Evolutionary conservation across 192 early-diverging fungal genomes (phyloP), one percentile per base, ranked within the genome.

Genomic region (Chytriomyces sp.): DNA sequence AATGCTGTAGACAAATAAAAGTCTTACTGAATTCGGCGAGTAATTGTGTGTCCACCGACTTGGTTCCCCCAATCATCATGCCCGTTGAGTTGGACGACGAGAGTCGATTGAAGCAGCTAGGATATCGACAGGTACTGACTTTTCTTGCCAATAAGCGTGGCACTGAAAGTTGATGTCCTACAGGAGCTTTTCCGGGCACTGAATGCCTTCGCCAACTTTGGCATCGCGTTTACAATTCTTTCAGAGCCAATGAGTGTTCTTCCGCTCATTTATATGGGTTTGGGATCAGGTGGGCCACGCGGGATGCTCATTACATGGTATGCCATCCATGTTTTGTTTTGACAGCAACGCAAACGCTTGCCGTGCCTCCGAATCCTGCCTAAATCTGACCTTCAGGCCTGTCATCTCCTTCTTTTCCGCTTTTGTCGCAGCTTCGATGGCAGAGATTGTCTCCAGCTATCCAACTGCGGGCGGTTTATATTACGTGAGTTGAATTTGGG

Each of bases 21-120:
- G 22, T 3, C 14, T n/a, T n/a, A n/a, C n/a, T n/a, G n/a, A n/a
- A n/a, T n/a, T n/a, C n/a, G n/a, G n/a, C n/a, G n/a, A n/a, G n/a
- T n/a, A n/a, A n/a, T n/a, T n/a, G n/a, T 94, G 77, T 97, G 95
- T 10, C 7, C 41, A 44, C 8, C 19, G 7, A 44, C 7, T 10
- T 44, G 7, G 8, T 44, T 44, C 8, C 8, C 41, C 7, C 7
- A 44, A 44, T 44, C 7, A 44, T 10, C 41, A 44, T 44, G 41
- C 19, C 41, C 7, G 41, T 10, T 10, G 7, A 10, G 19, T 7
- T 17, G 44, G 49, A 32, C 25, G 72, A 74, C 36, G 72, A 64
- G 34, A 37, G 10, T 5, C 38, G 72, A 1, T 32, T 74, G 22
- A 12, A 66, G 25, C 59, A 74, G 55, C 63, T 74, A 5, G 72